Base-by-base conservation (phyloP, 495 filamentous ascomycete genomes). In the Daldinia bambusicola region DNA sequence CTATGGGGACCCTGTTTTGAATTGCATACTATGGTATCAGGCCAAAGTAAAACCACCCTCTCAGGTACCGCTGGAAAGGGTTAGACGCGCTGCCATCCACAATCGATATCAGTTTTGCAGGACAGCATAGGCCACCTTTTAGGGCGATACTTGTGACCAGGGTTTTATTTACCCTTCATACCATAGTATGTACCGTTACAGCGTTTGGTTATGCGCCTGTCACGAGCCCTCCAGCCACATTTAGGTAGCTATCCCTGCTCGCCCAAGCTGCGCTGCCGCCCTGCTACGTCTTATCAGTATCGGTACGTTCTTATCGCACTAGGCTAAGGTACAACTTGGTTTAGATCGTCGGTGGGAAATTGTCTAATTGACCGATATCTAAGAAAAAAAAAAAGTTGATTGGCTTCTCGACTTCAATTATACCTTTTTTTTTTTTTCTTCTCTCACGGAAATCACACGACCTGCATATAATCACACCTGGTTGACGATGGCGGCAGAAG, bases 401-500 rank as follows among this genome's bases (percentile, higher is more conserved):
- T 68, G 57, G 45, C 18, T 63, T 67, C 43, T 34, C 30, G 43
- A 52, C 43, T 10, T 62, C 13, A 52, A 37, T 55, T 59, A 1
- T 31, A 43, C n/a, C n/a, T 43, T 53, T 43, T 58, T 67, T 55
- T 26, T 7, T 40, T 40, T 41, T 26, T 51, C 16, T 26, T 51
- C 31, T 14, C n/a, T 32, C 14, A 56, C 48, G 32, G 45, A 50
- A 59, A 63, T 38, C 67, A 74, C 62, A 61, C 71, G 67, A 70
- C 59, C 67, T 56, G 43, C 55, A 38, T 52, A 61, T 55, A 57
- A 16, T 10, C 53, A 16, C 32, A 32, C 45, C 37, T n/a, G 9
- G 58, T 36, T 69, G 51, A 75, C 71, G 67, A 99, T 99, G 95
- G 95, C 95, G 69, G 92, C 93, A 66, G 89, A 92, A 79, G 91